Percentiles rank a stretch among this genome's conserved stretches.
These are phyloP conservation scores for Cystofilobasidium macerans DNA, from an alignment of 768 basidiomycete species.

Conservation along the genomic window DNA sequence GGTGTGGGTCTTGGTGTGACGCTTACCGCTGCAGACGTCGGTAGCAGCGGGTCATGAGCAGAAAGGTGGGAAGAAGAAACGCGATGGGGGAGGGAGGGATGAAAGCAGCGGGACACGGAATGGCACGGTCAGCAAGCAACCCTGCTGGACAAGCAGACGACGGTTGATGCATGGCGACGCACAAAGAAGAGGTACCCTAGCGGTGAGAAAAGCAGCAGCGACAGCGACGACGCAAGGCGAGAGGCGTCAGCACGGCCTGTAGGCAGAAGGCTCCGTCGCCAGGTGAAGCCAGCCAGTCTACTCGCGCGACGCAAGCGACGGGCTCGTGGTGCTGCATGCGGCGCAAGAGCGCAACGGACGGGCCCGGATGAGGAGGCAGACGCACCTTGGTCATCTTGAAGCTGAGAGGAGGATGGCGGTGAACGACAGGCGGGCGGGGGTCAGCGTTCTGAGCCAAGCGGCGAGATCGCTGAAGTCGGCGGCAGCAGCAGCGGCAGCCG, in stretches of 20 bases:
- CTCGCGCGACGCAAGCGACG: not conserved
- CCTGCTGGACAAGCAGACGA: not conserved
- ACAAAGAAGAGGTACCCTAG: conserved; percentile 28
- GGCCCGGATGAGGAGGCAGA: not conserved
- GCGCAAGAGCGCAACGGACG: no score
- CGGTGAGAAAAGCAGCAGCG: not conserved
- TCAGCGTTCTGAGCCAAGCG: no score
- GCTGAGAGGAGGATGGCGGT: no score
- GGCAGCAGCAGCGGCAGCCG: no score
- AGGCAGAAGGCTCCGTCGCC: not conserved
- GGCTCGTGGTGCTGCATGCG: not conserved
- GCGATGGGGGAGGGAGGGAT: not conserved
- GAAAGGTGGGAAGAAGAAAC: not conserved
- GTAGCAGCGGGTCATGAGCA: not conserved
- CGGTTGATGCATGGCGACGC: not conserved
- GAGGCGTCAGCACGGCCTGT: conserved; percentile 7
- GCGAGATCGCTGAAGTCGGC: no score
- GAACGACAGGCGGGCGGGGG: no score
- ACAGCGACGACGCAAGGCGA: not conserved
- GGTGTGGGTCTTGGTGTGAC: conserved; percentile 36
- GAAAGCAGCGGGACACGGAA: not conserved
- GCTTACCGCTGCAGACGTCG: conserved; percentile 30
- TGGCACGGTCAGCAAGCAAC: not conserved
- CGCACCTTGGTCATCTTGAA: conserved; percentile 15
- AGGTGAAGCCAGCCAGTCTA: not conserved